Percentiles rank a stretch among this genome's conserved stretches.
phyloP scores from a whole-genome alignment of 495 filamentous ascomycete genomes.

The Tuber microsphaerosporum region DNA sequence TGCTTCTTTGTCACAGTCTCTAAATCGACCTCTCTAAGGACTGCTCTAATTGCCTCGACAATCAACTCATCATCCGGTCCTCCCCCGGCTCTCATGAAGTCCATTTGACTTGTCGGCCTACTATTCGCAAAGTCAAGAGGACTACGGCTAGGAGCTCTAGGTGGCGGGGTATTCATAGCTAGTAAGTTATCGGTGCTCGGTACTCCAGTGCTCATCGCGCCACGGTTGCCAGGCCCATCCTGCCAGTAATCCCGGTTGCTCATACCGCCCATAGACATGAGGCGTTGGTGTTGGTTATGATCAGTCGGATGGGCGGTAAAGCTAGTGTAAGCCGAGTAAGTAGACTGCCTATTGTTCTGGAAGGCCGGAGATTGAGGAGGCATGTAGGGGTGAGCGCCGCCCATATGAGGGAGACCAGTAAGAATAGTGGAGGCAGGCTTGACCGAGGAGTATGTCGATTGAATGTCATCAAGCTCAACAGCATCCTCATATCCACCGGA shows the following conservation, averaged over 20 bases:
- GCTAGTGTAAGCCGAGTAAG: conserved; percentile 51
- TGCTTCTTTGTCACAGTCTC: conserved; percentile 98
- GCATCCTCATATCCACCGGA: conserved; percentile 48
- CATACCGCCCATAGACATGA: conserved; percentile 58
- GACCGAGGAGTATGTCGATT: conserved; percentile 88
- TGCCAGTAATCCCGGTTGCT: conserved; percentile 50
- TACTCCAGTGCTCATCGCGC: conserved; percentile 49
- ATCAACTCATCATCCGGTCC: conserved; percentile 73
- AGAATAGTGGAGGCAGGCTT: conserved; percentile 88
- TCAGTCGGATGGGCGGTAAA: conserved; percentile 46
- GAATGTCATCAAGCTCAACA: conserved; percentile 97
- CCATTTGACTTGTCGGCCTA: conserved; percentile 63
- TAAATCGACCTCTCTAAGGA: conserved; percentile 82
- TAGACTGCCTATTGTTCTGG: conserved; percentile 51
- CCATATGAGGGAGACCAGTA: conserved; percentile 69
- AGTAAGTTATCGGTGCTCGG: conserved; percentile 59
- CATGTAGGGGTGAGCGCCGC: conserved; percentile 56
- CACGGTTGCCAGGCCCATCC: conserved; percentile 47
- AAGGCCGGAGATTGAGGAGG: conserved; percentile 73
- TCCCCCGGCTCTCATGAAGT: conserved; percentile 61
- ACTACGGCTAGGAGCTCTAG: conserved; percentile 48
- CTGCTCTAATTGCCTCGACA: conserved; percentile 70
- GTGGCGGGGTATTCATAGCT: conserved; percentile 45
- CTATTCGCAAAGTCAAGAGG: conserved; percentile 49
- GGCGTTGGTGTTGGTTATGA: conserved; percentile 47